Evolutionary conservation across 2,329 filamentous ascomycete genomes (phyloP).

Genomic region (Aspergillus tubingensis): DNA sequence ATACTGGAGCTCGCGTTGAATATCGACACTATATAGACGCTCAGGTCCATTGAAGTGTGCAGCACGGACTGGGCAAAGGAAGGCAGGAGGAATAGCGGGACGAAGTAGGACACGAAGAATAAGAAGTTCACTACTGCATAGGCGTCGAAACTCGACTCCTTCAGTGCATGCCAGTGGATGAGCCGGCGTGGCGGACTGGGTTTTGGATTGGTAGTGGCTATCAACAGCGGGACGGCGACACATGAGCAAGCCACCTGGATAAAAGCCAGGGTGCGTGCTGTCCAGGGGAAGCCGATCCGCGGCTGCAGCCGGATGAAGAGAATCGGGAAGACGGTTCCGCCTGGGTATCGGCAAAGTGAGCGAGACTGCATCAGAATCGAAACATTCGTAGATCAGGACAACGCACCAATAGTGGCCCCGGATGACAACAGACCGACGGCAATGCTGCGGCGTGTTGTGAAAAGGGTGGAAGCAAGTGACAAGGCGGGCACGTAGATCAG

Average conservation of each 20-base stretch:
- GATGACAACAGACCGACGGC: slow-evolving; percentile 57
- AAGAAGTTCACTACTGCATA: slow-evolving; percentile 9
- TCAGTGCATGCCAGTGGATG: slow-evolving; percentile 11
- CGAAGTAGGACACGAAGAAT: slow-evolving; percentile 13
- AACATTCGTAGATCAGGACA: not conserved
- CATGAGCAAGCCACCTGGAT: slow-evolving; percentile 11
- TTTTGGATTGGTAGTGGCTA: slow-evolving; percentile 2
- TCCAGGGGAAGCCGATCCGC: slow-evolving; percentile 12
- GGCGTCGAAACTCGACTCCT: slow-evolving; percentile 4
- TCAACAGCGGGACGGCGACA: slow-evolving; percentile 8
- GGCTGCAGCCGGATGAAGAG: slow-evolving; percentile 14
- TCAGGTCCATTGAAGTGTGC: not conserved
- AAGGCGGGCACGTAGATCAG: slow-evolving; percentile 61
- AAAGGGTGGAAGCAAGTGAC: slow-evolving; percentile 63
- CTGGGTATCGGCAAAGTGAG: not conserved
- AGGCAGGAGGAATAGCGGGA: slow-evolving; percentile 12
- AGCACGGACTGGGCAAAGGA: not conserved
- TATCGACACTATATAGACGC: slow-evolving; percentile 11
- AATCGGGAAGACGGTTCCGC: slow-evolving; percentile 13
- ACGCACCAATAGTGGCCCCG: slow-evolving; percentile 36
- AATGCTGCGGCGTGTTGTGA: slow-evolving; percentile 52
- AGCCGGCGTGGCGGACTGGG: slow-evolving; percentile 5
- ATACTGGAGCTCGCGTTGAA: slow-evolving; percentile 10
- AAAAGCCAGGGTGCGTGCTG: slow-evolving; percentile 8
- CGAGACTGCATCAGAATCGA: not conserved